phyloP scores from a whole-genome alignment of 805 yeast species.

The Hyphopichia homilentoma region DNA sequence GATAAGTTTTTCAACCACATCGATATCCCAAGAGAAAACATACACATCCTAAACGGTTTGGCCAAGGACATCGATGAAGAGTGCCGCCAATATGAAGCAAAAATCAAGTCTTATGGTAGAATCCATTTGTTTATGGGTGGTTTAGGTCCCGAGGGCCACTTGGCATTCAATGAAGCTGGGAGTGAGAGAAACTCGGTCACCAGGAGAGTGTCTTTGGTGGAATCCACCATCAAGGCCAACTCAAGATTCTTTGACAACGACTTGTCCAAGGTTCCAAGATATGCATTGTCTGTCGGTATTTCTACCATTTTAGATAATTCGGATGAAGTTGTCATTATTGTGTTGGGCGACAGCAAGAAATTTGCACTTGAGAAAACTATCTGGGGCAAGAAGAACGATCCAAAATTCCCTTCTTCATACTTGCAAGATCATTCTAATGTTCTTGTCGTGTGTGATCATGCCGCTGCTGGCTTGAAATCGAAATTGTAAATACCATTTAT shows the following conservation, averaged over 20 bases:
- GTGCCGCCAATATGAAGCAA: constrained; percentile 46
- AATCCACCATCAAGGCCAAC: constrained; percentile 50
- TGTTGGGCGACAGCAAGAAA: constrained; percentile 45
- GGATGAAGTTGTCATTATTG: constrained; percentile 48
- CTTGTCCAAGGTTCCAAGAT: constrained; percentile 44
- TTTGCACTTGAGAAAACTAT: constrained; percentile 47
- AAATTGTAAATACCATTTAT: constrained; percentile 28
- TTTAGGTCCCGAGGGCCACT: constrained; percentile 58
- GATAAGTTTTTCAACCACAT: constrained; percentile 53
- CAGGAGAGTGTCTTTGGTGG: constrained; percentile 44
- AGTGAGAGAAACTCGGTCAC: constrained; percentile 44
- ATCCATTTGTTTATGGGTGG: constrained; percentile 57
- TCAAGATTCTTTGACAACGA: constrained; percentile 50
- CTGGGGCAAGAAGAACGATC: constrained; percentile 30
- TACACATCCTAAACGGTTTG: constrained; percentile 53
- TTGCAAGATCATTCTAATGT: constrained; percentile 46
- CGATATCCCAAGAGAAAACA: constrained; percentile 49
- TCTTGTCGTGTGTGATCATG: constrained; percentile 45
- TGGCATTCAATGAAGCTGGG: constrained; percentile 59
- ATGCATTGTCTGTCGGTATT: constrained; percentile 54
- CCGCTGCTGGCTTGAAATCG: constrained; percentile 38
- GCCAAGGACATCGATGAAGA: constrained; percentile 43
- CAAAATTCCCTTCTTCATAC: constrained; percentile 47
- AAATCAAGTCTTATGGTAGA: constrained; percentile 45
- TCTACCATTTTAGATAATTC: constrained; percentile 55